Base-by-base conservation (phyloP, 129 eudicot species). In the Artemisia annua region DNA sequence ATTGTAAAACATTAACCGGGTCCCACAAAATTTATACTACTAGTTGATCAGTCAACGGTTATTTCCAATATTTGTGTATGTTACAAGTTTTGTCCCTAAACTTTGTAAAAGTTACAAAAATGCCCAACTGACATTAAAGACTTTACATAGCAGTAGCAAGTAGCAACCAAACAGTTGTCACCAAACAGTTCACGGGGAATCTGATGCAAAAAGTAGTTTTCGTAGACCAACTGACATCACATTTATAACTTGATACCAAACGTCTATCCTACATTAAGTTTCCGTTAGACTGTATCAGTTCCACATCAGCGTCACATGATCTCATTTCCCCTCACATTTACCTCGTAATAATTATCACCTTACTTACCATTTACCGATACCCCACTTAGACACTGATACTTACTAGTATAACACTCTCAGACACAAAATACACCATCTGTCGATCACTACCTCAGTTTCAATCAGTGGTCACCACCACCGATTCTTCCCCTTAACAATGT, bases 151-250 rank as follows among this genome's bases (percentile, higher is more conserved):
- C 12, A 51, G 10, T 46, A 46, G 66, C 71, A 32, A 50, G 9
- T 44, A 46, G 59, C 72, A 35, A 78, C 43, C 58, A 71, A 63
- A 53, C 77, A 78, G 81, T 43, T 77, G 81, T 70, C 65, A 26
- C 65, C 30, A 51, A 62, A 62, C 39, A 19, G 62, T 26, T 78
- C 82, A 78, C 77, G 77, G 46, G 82, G 18, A 53, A 17, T 53
- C 82, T 48, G 77, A 52, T 57, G 7, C 65, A 48, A 46, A 66
- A 67, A 43, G 26, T 19, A 50, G 19, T 6, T 18, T 35, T 61
- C 14, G 58, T 18, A n/a, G 69, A 77, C 71, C 76, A 62, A 51
- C 43, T 70, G 76, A 69, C 57, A 61, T 10, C 54, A 70, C 18
- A 60, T 60, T 68, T 39, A 58, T 55, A 64, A 67, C 52, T 20